These are phyloP conservation scores for Brassica cretica DNA, from an alignment of 345 rosid genomes.

Conservation along the genomic window DNA sequence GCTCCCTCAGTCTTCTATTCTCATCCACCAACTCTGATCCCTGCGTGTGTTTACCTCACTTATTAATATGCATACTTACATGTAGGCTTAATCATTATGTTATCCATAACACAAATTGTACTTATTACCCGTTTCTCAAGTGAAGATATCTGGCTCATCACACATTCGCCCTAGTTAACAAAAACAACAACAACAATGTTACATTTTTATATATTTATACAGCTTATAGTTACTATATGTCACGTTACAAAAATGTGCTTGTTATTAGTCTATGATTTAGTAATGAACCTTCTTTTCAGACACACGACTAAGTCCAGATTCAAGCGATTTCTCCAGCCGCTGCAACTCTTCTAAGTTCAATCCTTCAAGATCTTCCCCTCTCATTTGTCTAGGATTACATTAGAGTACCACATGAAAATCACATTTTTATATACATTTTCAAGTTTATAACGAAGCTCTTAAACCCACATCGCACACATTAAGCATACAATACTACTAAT, in stretches of 20 bases:
- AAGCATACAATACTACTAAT: conserved; percentile 24
- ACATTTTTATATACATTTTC: background rate
- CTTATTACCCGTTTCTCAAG: conserved; percentile 71
- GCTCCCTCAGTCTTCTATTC: conserved; percentile 59
- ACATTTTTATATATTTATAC: background rate
- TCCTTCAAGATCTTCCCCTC: conserved; percentile 90
- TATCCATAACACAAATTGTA: background rate
- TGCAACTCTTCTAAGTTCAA: conserved; percentile 68
- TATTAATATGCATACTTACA: background rate
- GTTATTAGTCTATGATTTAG: background rate
- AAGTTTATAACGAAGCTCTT: background rate
- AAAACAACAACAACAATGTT: conserved; percentile 1
- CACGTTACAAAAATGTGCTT: background rate
- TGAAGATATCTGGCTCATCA: conserved; percentile 63
- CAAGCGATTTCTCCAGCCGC: conserved; percentile 74
- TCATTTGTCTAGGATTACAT: conserved; percentile 59
- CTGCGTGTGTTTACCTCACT: conserved; percentile 37
- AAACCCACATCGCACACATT: background rate
- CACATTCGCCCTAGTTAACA: conserved; percentile 62
- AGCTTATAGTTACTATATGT: background rate
- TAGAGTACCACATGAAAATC: background rate
- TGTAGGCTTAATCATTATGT: conserved; percentile 3
- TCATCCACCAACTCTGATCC: conserved; percentile 77
- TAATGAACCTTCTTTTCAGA: conserved; percentile 67
- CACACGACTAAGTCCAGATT: conserved; percentile 69